Evolutionary conservation across 2,329 filamentous ascomycete species (phyloP), one percentile per base, ranked within the genome.

Genomic region (Apiospora phragmitis): DNA sequence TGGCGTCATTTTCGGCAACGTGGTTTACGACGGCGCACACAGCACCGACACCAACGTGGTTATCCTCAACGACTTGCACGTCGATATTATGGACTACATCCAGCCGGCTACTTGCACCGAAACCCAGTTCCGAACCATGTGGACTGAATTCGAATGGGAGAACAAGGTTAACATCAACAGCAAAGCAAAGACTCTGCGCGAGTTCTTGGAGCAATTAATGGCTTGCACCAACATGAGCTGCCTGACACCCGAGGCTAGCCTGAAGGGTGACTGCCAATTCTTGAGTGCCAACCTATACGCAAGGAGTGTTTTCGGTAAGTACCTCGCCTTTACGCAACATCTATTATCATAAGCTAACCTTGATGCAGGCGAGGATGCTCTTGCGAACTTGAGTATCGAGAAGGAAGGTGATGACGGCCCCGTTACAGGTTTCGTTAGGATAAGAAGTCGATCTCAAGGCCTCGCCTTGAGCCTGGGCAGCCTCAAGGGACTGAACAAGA

Each of bases 91-190:
- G 96, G 96, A 99, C 84, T 99, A 99, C 85, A 99, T 99, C 78
- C 95, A 98, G 80, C 96, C 96, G 1, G 95, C 95, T 8, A 92
- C 94, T 21, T 99, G 96, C 87, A 96, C 94, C 5, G 96, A 99
- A 86, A 98, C 95, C 14, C 94, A 98, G 79, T 99, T 99, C 91
- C 91, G 96, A 72, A 97, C 94, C n/a, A 99, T 99, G 96, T 99
- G 96, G 96, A 99, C 96, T 47, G 96, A 99, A 80, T 99, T 99
- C 76, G 96, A 99, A 81, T 99, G 96, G 96, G 96, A 99, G 87
- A 99, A 99, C 86, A 99, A 99, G 89, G 95, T 99, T 82, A 99
- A 99, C 85, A 98, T 99, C 85, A 98, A 98, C 84, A 97, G 94
- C 74, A 98, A 98, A 87, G 94, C 94, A 75, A 97, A 95, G 86